Evolutionary conservation across 2,329 filamentous ascomycete genomes (phyloP), one percentile per base, ranked within the genome.

Genomic region (Botrytis aclada): DNA sequence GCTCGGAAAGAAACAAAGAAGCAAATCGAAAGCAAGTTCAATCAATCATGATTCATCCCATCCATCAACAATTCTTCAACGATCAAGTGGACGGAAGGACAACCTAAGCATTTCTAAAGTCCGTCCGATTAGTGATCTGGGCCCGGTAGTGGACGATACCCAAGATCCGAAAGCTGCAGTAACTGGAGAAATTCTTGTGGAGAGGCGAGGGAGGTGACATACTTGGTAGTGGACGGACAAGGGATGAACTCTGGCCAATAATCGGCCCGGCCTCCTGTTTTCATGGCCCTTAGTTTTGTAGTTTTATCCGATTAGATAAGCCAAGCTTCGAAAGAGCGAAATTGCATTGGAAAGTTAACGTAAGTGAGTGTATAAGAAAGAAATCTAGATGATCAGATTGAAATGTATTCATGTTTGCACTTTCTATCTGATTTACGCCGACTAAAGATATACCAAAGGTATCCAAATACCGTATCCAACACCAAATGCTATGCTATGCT

Each of bases 381-480:
- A 34, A 18, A 60, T 34, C 29, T 34, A 60, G 29, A 32, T 37
- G 56, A 37, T 25, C 32, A 25, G 32, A 3, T 25, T 25, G 10
- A 25, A 60, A 34, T 37, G 4, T 34, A 32, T 39, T 22, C 64
- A 54, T 39, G 2, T 56, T 43, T 25, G 37, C 65, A 56, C 34
- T 41, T 41, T 69, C 47, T 69, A 32, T 14, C 37, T 41, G 25
- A 41, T 41, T 47, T 56, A 56, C 22, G 18, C 10, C 9, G 45
- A 37, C 3, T 32, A 41, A 56, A 22, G 22, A 56, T 25, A 56
- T 25, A 25, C 47, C 8, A 8, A 22, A 56, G 47, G 47, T 39
- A 66, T 56, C 65, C 37, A 69, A 69, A 69, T 37, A 32, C 65
- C 47, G 10, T 25, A 54, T 43, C 47, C 37, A 69, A 69, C 47